phyloP scores from a whole-genome alignment of 2,329 filamentous ascomycete species.

The Balansia obtecta region DNA sequence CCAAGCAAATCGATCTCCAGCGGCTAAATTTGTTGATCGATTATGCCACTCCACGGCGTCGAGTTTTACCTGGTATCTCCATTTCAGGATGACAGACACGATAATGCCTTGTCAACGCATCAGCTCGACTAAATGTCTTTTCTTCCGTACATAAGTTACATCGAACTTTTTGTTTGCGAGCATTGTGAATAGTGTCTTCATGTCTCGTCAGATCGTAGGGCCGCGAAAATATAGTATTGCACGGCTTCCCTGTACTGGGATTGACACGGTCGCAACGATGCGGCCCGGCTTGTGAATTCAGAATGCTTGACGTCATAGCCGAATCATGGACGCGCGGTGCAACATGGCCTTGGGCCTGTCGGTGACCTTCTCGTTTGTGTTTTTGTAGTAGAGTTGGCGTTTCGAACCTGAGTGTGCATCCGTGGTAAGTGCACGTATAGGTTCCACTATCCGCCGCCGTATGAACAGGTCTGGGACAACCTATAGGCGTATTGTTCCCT shows the following conservation, averaged over 20 bases:
- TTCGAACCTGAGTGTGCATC: slow-evolving; percentile 79
- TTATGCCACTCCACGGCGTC: slow-evolving; percentile 15
- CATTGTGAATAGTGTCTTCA: slow-evolving; percentile 95
- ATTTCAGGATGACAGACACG: slow-evolving; percentile 86
- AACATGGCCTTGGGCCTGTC: slow-evolving; percentile 47
- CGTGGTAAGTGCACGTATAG: slow-evolving; percentile 93
- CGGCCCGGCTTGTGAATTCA: slow-evolving; percentile 84
- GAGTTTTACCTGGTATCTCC: slow-evolving; percentile 58
- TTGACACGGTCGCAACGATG: slow-evolving; percentile 91
- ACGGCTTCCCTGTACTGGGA: slow-evolving; percentile 87
- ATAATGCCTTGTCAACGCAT: slow-evolving; percentile 89
- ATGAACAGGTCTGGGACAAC: slow-evolving; percentile 41
- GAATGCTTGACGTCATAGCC: slow-evolving; percentile 38
- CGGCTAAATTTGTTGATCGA: too few relatives aligned
- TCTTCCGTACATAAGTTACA: slow-evolving; percentile 91
- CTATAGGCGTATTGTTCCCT: slow-evolving; percentile 18
- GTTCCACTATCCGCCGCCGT: slow-evolving; percentile 70
- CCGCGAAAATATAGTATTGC: slow-evolving; percentile 85
- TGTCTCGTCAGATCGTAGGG: slow-evolving; percentile 95
- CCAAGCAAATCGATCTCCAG: too few relatives aligned
- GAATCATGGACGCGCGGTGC: slow-evolving; percentile 17
- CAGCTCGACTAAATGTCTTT: slow-evolving; percentile 92
- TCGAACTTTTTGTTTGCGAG: slow-evolving; percentile 83
- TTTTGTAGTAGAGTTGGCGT: slow-evolving; percentile 79
- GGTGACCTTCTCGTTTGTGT: slow-evolving; percentile 89